These are phyloP conservation scores for Gossypium mustelinum DNA, from an alignment of 345 rosid species.

Conservation along the genomic window DNA sequence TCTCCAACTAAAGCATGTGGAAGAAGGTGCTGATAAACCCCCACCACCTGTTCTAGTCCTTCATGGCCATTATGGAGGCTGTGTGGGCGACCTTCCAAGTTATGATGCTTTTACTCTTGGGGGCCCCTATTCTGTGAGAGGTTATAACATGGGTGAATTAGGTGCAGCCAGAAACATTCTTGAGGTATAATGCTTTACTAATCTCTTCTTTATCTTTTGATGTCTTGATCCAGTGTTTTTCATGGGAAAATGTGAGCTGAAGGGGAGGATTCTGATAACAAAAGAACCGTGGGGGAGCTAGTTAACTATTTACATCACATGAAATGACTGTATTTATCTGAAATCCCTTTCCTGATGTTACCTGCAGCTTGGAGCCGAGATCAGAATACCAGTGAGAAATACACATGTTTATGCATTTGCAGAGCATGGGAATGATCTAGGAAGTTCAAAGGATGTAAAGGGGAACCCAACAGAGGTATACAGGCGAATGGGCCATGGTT, in stretches of 20 bases:
- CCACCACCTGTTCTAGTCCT: constrained; percentile 94
- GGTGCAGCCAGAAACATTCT: constrained; percentile 85
- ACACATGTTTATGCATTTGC: constrained; percentile 84
- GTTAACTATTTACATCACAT: not conserved
- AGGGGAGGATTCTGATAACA: not conserved
- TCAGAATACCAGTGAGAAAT: constrained; percentile 78
- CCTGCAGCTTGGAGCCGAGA: constrained; percentile 87
- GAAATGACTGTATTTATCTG: not conserved
- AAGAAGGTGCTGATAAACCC: constrained; percentile 56
- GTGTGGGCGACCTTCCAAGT: constrained; percentile 67
- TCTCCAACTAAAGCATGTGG: constrained; percentile 76
- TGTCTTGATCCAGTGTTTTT: not conserved
- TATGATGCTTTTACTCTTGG: constrained; percentile 97
- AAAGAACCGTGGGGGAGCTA: not conserved
- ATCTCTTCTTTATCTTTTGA: not conserved
- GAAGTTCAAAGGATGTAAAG: constrained; percentile 91
- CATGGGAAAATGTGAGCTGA: not conserved
- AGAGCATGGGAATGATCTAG: constrained; percentile 94
- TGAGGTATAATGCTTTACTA: constrained; percentile 49
- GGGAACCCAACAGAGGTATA: constrained; percentile 97
- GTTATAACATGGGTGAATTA: constrained; percentile 98
- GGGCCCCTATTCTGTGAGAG: constrained; percentile 95
- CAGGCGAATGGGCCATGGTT: constrained; percentile 87
- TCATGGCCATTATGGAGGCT: constrained; percentile 95
- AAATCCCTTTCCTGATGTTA: constrained; percentile 7